phyloP scores from a whole-genome alignment of 108 stramenopile species.

The Mediolabrus comicus region DNA sequence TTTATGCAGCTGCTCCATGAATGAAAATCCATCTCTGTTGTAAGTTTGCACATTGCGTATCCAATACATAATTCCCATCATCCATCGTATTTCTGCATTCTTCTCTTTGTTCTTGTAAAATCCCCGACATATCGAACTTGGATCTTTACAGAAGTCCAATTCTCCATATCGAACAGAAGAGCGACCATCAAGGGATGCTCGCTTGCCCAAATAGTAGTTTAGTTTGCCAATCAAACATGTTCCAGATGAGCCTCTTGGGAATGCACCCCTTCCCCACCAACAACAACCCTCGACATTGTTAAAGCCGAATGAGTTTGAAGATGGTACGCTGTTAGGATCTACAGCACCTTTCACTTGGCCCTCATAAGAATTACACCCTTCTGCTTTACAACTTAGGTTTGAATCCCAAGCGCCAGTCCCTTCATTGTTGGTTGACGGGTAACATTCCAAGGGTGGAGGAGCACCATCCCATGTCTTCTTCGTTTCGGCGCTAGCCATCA shows the following conservation, averaged over 20 bases:
- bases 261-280: constrained; percentile 43
- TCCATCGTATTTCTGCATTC: constrained; percentile 46
- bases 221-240: constrained; percentile 39
- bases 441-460: constrained; percentile 42
- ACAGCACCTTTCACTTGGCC: constrained; percentile 29
- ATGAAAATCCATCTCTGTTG: constrained; percentile 33
- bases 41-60: constrained; percentile 34
- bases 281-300: constrained; percentile 41
- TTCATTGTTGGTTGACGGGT: constrained; percentile 11
- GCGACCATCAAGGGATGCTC: constrained; percentile 27
- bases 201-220: constrained; percentile 37
- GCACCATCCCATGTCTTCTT: constrained; percentile 18
- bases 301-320: constrained; percentile 26
- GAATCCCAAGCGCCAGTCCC: constrained; percentile 41
- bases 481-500: constrained; percentile 21
- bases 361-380: constrained; percentile 29
- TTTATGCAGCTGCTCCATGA: constrained; percentile 23
- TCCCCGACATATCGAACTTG: constrained; percentile 29
- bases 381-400: constrained; percentile 20
- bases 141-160: constrained; percentile 46
- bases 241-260: constrained; percentile 35
- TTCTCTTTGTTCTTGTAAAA: constrained; percentile 1
- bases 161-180: constrained; percentile 24
- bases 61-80: constrained; percentile 42
- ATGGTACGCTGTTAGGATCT: constrained; percentile 31